Conservation (phyloP, 306 rosid species). For the Ammopiptanthus mongolicus region DNA sequence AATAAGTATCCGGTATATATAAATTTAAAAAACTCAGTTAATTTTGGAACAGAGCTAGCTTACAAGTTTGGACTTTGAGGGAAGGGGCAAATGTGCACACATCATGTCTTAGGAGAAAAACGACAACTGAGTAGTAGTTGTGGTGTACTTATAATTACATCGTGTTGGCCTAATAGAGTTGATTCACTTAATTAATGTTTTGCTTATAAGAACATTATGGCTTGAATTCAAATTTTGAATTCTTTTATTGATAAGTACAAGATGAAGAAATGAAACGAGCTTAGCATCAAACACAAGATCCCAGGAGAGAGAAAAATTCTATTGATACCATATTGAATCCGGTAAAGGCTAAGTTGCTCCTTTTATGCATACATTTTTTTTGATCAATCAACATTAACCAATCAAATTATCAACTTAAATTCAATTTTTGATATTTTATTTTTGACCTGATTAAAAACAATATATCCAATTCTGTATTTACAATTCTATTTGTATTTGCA, state of each 20-base stretch:
- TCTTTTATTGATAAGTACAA: not conserved
- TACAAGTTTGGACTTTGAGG: not conserved
- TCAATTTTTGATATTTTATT: too few species aligned
- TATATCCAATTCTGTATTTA: too few species aligned
- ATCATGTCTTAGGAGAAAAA: not conserved
- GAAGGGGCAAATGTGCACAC: not conserved
- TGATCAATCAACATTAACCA: too few species aligned
- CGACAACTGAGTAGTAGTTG: not conserved
- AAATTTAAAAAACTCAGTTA: not conserved
- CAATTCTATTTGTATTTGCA: too few species aligned
- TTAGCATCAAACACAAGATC: too few species aligned
- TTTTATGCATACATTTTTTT: too few species aligned
- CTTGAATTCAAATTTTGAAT: not conserved
- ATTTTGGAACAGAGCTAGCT: not conserved
- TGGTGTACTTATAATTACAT: constrained; percentile 2
- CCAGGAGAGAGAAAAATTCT: too few species aligned
- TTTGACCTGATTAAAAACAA: too few species aligned
- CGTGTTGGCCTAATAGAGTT: not conserved
- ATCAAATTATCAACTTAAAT: too few species aligned
- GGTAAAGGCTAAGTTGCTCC: too few species aligned
- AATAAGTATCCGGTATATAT: not conserved
- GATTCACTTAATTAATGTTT: not conserved
- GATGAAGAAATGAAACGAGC: too few species aligned
- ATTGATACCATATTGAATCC: too few species aligned
- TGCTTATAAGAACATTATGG: not conserved